These are phyloP conservation scores for Ustilago lituana DNA, from an alignment of 1,284 basidiomycete genomes.

Conservation along the genomic window DNA sequence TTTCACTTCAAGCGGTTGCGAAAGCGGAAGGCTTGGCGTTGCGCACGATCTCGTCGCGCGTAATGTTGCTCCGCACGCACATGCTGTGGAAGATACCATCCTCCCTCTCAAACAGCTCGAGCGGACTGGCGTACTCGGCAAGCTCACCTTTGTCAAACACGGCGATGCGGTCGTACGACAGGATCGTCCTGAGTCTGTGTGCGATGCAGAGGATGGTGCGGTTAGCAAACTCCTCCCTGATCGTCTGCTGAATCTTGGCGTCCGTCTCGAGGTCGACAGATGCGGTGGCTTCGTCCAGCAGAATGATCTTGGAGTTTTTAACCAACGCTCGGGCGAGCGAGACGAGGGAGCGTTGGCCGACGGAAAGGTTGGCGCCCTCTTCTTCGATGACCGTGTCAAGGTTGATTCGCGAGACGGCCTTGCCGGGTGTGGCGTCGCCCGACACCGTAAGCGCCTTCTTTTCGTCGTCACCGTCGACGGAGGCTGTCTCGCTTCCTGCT, in stretches of 20 bases:
- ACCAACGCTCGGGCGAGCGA: constrained; percentile 67
- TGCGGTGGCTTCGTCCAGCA: constrained; percentile 78
- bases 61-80: constrained; percentile 78
- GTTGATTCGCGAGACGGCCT: constrained; percentile 51
- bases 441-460: constrained; percentile 25
- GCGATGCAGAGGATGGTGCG: constrained; percentile 83
- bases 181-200: constrained; percentile 78
- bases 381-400: constrained; percentile 66
- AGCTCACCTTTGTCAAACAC: constrained; percentile 80
- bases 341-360: constrained; percentile 67
- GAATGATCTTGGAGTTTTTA: constrained; percentile 55
- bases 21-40: constrained; percentile 16
- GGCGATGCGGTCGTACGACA: constrained; percentile 81
- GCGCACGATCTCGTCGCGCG: constrained; percentile 70
- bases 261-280: constrained; percentile 82
- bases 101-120: constrained; percentile 72
- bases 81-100: constrained; percentile 76
- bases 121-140: constrained; percentile 78
- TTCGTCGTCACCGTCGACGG: constrained; percentile 30
- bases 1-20: no score
- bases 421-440: constrained; percentile 22
- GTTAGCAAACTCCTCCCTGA: constrained; percentile 80
- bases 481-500: constrained; percentile 18
- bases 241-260: constrained; percentile 84
- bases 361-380: constrained; percentile 65